phyloP scores from a whole-genome alignment of 108 stramenopile species.

The Mayamaea pseudoterrestris region DNA sequence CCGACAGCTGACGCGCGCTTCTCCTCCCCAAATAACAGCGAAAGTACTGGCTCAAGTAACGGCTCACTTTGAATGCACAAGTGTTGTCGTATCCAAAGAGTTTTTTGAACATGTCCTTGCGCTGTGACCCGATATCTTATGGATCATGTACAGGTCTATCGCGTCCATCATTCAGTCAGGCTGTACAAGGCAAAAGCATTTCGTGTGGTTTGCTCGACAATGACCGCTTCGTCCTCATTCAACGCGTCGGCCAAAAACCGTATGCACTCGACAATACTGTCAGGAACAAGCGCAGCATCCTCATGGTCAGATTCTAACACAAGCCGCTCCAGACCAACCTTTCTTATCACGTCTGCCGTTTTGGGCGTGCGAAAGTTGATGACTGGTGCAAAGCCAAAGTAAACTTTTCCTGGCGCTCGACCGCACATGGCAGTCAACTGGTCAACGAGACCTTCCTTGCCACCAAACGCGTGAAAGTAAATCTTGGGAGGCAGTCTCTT shows the following conservation, averaged over 20 bases:
- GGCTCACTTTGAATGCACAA: too few species aligned
- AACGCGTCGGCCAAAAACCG: conserved; percentile 33
- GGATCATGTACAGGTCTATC: neutral
- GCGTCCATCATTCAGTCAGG: neutral
- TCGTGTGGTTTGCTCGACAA: conserved; percentile 32
- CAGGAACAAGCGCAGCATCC: conserved; percentile 35
- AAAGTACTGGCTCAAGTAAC: too few species aligned
- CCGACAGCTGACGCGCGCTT: too few species aligned
- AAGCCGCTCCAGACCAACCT: conserved; percentile 60
- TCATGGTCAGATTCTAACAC: conserved; percentile 80
- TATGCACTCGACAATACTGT: conserved; percentile 31
- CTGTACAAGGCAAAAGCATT: conserved; percentile 55
- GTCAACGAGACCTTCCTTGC: conserved; percentile 50
- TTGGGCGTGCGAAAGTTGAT: conserved; percentile 64
- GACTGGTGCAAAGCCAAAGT: conserved; percentile 76
- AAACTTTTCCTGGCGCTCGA: conserved; percentile 29
- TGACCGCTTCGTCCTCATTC: conserved; percentile 25
- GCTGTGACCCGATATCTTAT: too few species aligned
- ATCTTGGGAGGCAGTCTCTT: conserved; percentile 49
- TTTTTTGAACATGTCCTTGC: too few species aligned
- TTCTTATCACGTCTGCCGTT: conserved; percentile 44
- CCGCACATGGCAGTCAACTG: conserved; percentile 44
- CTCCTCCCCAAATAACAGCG: too few species aligned
- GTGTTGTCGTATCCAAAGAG: too few species aligned
- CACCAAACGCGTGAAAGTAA: conserved; percentile 85